These are phyloP conservation scores for Wilcoxina mikolae DNA, from an alignment of 495 filamentous ascomycete species.

Conservation along the genomic window DNA sequence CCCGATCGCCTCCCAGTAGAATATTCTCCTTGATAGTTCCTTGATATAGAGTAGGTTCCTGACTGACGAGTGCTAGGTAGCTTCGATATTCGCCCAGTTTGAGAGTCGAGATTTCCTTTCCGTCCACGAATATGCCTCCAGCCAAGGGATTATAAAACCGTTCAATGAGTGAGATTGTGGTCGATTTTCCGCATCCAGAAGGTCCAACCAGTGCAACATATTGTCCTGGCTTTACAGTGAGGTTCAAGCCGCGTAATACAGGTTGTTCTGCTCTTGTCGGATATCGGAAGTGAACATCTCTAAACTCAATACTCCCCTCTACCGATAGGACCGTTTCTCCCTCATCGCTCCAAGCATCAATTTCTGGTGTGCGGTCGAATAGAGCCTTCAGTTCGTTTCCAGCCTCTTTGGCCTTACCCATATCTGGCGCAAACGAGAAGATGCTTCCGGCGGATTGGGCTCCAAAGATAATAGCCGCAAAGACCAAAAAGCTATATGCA, in stretches of 20 bases:
- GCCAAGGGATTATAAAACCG: slow-evolving; percentile 69
- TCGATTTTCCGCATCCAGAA: slow-evolving; percentile 72
- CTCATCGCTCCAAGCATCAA: slow-evolving; percentile 68
- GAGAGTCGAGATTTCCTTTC: slow-evolving; percentile 54
- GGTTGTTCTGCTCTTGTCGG: slow-evolving; percentile 67
- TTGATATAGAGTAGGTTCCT: slow-evolving; percentile 78
- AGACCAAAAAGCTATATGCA: slow-evolving; percentile 80
- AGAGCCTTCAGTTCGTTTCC: slow-evolving; percentile 59
- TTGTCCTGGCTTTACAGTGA: slow-evolving; percentile 58
- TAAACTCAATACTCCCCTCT: slow-evolving; percentile 60
- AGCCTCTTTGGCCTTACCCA: slow-evolving; percentile 76
- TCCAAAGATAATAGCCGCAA: slow-evolving; percentile 64
- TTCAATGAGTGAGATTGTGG: slow-evolving; percentile 60
- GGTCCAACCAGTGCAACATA: slow-evolving; percentile 71
- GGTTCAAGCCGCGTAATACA: slow-evolving; percentile 57
- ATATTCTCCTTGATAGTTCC: slow-evolving; percentile 76
- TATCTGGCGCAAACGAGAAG: slow-evolving; percentile 73
- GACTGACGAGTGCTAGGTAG: slow-evolving; percentile 64
- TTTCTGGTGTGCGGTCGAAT: slow-evolving; percentile 62
- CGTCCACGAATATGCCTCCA: slow-evolving; percentile 61
- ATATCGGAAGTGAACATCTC: slow-evolving; percentile 68
- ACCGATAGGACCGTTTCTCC: slow-evolving; percentile 46
- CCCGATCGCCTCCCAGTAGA: slow-evolving; percentile 46
- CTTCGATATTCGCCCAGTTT: slow-evolving; percentile 66
- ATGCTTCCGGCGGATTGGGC: slow-evolving; percentile 74